These are phyloP conservation scores for Kentomonas sorsogonicus DNA, from an alignment of 208 protist genomes.

Conservation along the genomic window DNA sequence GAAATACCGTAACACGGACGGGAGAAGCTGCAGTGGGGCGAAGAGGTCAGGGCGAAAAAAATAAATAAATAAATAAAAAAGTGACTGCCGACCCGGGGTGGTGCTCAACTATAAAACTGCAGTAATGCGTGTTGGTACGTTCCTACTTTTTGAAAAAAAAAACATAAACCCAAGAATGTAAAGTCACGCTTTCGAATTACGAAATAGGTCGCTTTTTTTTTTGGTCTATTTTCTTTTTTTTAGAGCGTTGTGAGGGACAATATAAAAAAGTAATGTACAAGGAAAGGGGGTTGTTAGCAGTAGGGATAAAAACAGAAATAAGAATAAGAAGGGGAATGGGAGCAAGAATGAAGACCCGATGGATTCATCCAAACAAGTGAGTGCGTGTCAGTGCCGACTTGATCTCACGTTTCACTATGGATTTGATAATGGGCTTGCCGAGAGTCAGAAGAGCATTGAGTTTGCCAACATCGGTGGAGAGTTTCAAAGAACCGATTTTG, in stretches of 20 bases:
- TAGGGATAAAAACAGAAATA: neutral
- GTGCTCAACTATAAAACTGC: no score
- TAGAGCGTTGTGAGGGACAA: neutral
- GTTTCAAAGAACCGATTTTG: slow-evolving; percentile 27
- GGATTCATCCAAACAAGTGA: slow-evolving; percentile 12
- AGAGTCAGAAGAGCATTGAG: slow-evolving; percentile 40
- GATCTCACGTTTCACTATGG: slow-evolving; percentile 24
- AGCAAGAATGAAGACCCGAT: slow-evolving; percentile 6
- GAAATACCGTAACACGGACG: neutral
- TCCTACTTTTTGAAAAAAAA: no score
- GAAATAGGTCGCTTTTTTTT: no score
- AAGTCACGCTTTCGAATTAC: no score
- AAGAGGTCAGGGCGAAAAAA: neutral
- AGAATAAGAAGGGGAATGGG: neutral
- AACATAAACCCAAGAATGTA: no score
- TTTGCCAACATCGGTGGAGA: slow-evolving; percentile 40
- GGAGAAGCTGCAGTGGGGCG: neutral
- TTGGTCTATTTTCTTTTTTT: neutral
- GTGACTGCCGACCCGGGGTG: no score
- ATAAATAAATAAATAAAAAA: neutral
- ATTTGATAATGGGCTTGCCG: slow-evolving; percentile 38
- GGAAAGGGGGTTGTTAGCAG: no score
- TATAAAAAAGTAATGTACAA: no score
- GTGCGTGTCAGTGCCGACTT: slow-evolving; percentile 9
- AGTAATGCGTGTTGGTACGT: no score